Evolutionary conservation across 805 yeast species (phyloP).

Genomic region (Kodamaea neixiangensis): DNA sequence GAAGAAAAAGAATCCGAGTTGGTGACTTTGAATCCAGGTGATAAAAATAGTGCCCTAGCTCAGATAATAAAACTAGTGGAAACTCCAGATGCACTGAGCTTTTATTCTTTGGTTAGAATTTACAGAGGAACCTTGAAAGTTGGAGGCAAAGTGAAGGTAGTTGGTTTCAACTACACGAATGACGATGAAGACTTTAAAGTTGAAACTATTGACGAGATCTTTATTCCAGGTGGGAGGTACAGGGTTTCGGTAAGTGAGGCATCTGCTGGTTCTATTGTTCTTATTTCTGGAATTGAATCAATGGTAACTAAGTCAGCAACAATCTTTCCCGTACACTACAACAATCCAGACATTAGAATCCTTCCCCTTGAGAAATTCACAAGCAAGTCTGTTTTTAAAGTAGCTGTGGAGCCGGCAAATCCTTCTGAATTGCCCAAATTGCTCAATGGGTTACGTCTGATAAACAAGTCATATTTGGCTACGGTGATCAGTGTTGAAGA

Average conservation of each 20-base stretch:
- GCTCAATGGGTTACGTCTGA: conserved; percentile 64
- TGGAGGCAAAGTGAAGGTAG: conserved; percentile 50
- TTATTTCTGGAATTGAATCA: conserved; percentile 64
- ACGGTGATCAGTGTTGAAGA: conserved; percentile 75
- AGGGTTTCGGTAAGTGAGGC: conserved; percentile 54
- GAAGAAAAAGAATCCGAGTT: neutral
- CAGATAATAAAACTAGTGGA: conserved; percentile 55
- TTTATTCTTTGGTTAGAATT: conserved; percentile 62
- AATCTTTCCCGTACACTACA: conserved; percentile 35
- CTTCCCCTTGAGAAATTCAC: conserved; percentile 15
- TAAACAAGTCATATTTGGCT: conserved; percentile 66
- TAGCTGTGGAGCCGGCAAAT: conserved; percentile 77
- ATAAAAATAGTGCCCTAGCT: conserved; percentile 17
- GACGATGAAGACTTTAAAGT: conserved; percentile 55
- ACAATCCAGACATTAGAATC: conserved; percentile 23
- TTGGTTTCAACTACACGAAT: conserved; percentile 54
- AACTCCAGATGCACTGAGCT: conserved; percentile 51
- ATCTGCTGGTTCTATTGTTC: conserved; percentile 65
- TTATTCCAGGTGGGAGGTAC: conserved; percentile 72
- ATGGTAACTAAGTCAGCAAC: conserved; percentile 63
- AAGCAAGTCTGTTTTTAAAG: conserved; percentile 62
- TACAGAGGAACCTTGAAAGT: conserved; percentile 56
- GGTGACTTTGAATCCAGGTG: neutral
- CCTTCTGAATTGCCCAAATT: conserved; percentile 80
- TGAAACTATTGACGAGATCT: conserved; percentile 45